Evolutionary conservation across 2,329 filamentous ascomycete genomes (phyloP).

Genomic region (Raffaelea albimanens): DNA sequence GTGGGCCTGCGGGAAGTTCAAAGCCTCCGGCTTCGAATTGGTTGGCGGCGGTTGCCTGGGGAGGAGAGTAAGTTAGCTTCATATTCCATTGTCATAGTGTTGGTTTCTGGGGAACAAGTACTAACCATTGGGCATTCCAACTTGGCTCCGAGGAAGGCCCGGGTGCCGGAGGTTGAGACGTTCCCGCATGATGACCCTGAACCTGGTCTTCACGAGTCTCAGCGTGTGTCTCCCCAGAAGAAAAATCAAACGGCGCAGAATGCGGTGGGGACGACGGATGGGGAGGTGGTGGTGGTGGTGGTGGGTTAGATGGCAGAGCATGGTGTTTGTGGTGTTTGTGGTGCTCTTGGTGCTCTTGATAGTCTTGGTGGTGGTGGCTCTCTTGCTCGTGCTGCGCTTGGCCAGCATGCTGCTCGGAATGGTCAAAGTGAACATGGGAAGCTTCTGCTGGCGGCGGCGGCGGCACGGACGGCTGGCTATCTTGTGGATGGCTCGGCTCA

Average conservation of each 20-base stretch:
- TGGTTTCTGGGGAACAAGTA: conserved; percentile 1
- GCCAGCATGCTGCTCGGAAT: conserved; percentile 5
- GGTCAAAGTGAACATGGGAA: conserved; percentile 10
- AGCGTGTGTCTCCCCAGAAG: conserved; percentile 35
- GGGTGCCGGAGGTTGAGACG: conserved; percentile 25
- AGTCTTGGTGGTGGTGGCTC: conserved; percentile 14
- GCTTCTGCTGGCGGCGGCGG: not conserved
- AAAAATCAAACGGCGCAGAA: conserved; percentile 23
- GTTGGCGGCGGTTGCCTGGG: conserved; percentile 51
- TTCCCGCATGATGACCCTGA: conserved; percentile 19
- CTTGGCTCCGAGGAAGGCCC: conserved; percentile 22
- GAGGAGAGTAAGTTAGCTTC: conserved; percentile 11
- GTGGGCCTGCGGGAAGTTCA: conserved; percentile 66
- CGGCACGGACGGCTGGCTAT: conserved; percentile 3
- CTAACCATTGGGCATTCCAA: conserved; percentile 48
- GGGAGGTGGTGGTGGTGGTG: conserved; percentile 9
- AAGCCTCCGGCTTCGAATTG: conserved; percentile 72
- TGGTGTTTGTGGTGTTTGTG: not conserved
- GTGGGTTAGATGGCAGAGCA: conserved; percentile 1
- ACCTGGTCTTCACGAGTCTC: conserved; percentile 34
- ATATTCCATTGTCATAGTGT: not conserved
- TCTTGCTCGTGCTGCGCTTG: conserved; percentile 4
- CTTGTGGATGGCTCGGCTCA: not conserved
- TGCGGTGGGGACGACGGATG: conserved; percentile 16
- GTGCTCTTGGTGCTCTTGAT: conserved; percentile 4